A percentile compares a stretch with the other conserved stretches of the same genome.
Evolutionary conservation across 371 early-diverging fungal genomes (phyloP).

Genomic region (Apophysomyces variabilis): DNA sequence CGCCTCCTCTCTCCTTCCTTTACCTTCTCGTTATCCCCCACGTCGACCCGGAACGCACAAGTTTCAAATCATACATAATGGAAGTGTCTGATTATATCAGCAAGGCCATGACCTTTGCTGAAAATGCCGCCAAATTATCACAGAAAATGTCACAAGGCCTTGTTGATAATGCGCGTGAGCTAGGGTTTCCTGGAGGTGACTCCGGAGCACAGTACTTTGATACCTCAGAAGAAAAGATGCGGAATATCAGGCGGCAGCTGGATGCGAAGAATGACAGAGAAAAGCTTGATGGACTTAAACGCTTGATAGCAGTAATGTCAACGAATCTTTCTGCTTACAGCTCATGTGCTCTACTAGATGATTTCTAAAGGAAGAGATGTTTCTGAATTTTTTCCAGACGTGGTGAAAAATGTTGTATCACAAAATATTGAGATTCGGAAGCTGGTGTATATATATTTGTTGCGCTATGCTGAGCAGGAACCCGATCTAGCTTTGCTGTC

Average conservation of each 20-base stretch:
- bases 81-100: conserved; percentile 70
- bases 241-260: conserved; percentile 76
- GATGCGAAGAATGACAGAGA: conserved; percentile 90
- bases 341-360: conserved; percentile 56
- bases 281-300: conserved; percentile 88
- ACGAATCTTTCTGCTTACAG: conserved; percentile 2
- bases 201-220: conserved; percentile 83
- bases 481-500: conserved; percentile 94
- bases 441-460: conserved; percentile 92
- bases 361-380: conserved; percentile 93
- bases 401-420: conserved; percentile 96
- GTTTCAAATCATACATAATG: conserved; percentile 23
- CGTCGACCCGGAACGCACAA: not conserved
- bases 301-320: conserved; percentile 79
- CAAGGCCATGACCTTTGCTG: conserved; percentile 78
- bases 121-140: conserved; percentile 84
- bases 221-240: conserved; percentile 82
- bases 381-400: conserved; percentile 91
- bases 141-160: conserved; percentile 84
- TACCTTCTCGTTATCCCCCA: not conserved
- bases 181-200: conserved; percentile 70
- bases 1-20: not conserved
- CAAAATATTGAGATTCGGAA: conserved; percentile 89
- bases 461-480: conserved; percentile 93
- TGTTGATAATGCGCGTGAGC: conserved; percentile 86